Evolutionary conservation across 768 basidiomycete species (phyloP), one percentile per base, ranked within the genome.

Genomic region (Phlebiopsis flavidoalba): DNA sequence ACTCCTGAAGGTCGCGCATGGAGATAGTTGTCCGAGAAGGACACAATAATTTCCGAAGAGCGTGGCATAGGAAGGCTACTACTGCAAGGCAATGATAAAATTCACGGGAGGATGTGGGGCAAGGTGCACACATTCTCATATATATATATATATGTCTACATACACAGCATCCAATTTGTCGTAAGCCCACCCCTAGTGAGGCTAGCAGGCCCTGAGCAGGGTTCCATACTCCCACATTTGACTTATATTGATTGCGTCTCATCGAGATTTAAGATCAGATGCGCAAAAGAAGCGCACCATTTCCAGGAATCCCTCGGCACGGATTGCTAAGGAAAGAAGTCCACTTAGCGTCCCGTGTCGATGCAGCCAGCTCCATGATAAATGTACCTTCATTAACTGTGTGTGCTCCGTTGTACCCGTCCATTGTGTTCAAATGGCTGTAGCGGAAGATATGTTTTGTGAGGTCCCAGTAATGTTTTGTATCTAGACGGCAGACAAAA

Each of bases 391-490:
- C 90, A 60, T 91, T 82, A 26, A 90, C 81, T 2, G 88, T 88
- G 70, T 91, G 90, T n/a, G 86, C 72, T 1, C 79, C 79, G 24
- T 69, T 66, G 53, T 72, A 72, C 58, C 8, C 69, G 36, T 62
- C 64, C 1, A 43, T 49, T 3, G 49, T 47, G 37, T 60, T 63
- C 51, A 65, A 60, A 47, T 73, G 69, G 17, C 71, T 71, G 67
- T 90, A 92, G 19, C 89, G 83, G 80, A 88, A 90, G 62, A 92
- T 90, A 64, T 89, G 87, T 55, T 60, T 63, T 1, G 72, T 72
- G 17, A 77, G 65, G 55, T 73, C 71, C 79, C 80, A 80, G 65
- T 82, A 81, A 62, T 68, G 75, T n/a, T 67, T 67, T 15, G 79
- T 81, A 58, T 81, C 80, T 78, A 62, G 24, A 26, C 8, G 3